Percentiles rank a stretch among this genome's conserved stretches.
phyloP scores from a whole-genome alignment of 345 rosid species.

The Eucalyptus erythrocorys region DNA sequence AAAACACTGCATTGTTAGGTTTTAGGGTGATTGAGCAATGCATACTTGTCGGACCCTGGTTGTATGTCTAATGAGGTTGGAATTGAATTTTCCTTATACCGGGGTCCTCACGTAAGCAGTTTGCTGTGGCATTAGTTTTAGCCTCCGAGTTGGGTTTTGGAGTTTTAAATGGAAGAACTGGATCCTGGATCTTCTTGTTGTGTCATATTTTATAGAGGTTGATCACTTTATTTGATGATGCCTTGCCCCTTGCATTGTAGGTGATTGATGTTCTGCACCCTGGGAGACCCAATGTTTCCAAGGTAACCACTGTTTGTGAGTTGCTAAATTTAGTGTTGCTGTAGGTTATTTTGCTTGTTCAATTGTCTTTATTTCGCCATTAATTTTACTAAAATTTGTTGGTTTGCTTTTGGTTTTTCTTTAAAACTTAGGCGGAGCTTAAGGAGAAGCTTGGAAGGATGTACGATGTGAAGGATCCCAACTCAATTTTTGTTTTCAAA shows the following conservation, averaged over 20 bases:
- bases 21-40: not conserved
- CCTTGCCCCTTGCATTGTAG: constrained; percentile 4
- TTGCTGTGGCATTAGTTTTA: not conserved
- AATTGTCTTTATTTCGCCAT: not conserved
- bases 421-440: constrained; percentile 29
- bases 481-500: constrained; percentile 57
- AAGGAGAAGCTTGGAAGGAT: constrained; percentile 46
- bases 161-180: not conserved
- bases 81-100: not conserved
- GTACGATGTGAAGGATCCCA: constrained; percentile 57
- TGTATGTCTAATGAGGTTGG: not conserved
- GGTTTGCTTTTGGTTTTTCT: not conserved
- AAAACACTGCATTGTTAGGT: not conserved
- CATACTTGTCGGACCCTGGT: not conserved
- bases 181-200: not conserved
- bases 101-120: not conserved
- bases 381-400: not conserved
- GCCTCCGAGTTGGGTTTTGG: not conserved
- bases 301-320: constrained; percentile 17
- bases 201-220: not conserved
- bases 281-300: constrained; percentile 63
- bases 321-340: not conserved
- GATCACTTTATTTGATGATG: not conserved
- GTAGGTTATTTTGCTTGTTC: not conserved
- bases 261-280: constrained; percentile 70